Base-by-base conservation (phyloP, 1,139 yeast species). In the Zygosaccharomyces pseudobailii region DNA sequence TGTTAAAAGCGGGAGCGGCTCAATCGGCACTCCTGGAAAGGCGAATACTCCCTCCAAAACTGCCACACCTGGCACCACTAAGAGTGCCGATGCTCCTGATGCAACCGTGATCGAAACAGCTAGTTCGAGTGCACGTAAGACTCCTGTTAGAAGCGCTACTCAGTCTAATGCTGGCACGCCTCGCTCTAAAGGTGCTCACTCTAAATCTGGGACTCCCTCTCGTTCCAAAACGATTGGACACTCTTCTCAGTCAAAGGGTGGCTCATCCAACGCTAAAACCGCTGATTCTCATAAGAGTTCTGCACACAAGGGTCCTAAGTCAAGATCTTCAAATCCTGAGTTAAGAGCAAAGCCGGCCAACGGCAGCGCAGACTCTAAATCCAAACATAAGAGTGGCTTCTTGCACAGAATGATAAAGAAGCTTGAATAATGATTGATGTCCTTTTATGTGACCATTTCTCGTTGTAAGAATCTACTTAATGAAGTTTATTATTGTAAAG, bases 351-450 rank as follows among this genome's bases (percentile, higher is more conserved):
- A 34, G 7, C 47, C 31, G 24, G 41, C 41, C 27, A 38, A 38
- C 24, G 20, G 19, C 8, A 19, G 24, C 24, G 23, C 30, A 9
- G 48, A 48, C 19, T 40, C 41, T 7, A 50, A 45, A 13, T 36
- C 47, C 28, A 54, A 55, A 33, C 54, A 49, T 17, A 54, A 54
- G 41, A 51, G 49, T 32, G 50, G 54, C 2, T 43, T 55, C 37
- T 45, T 55, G 19, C 51, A 51, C 41, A 55, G 52, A 36, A 36
- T 55, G 19, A 54, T 51, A 40, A 45, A 53, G 40, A 53, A 52
- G 34, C 48, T 53, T 10, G 52, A 40, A 39, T 43, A 36, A 43
- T 42, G n/a, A 20, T 33, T 21, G 23, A 23, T 5, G 17, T 38
- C 7, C 34, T 19, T 5, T 20, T 17, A 5, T 22, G 27, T 17